Percentiles rank a stretch among this genome's conserved stretches.
Conservation (phyloP, 192 early-diverging fungal species). For the Entomortierella beljakovae region DNA sequence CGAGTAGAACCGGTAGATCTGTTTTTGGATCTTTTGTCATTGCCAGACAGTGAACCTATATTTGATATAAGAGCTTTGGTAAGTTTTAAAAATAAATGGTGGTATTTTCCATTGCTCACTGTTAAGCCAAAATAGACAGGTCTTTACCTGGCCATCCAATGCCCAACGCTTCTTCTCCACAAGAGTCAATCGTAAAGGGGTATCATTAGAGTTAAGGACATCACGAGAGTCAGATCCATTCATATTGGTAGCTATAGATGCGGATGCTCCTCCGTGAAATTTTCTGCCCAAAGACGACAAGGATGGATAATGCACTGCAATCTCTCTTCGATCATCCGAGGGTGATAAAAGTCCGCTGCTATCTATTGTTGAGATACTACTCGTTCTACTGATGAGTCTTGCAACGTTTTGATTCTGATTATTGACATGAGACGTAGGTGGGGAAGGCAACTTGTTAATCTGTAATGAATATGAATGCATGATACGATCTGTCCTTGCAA, state of each 20-base stretch:
- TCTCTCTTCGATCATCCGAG: slow-evolving; percentile 31
- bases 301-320: slow-evolving; percentile 37
- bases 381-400: slow-evolving; percentile 36
- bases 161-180: slow-evolving; percentile 65
- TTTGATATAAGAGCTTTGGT: too few relatives aligned
- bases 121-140: neutral
- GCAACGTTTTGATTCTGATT: slow-evolving; percentile 28
- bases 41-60: slow-evolving; percentile 63
- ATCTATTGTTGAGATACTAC: slow-evolving; percentile 43
- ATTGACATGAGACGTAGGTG: slow-evolving; percentile 7
- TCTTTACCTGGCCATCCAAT: slow-evolving; percentile 64
- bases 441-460: slow-evolving; percentile 6
- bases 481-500: slow-evolving; percentile 68
- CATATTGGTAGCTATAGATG: neutral
- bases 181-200: slow-evolving; percentile 15
- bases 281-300: slow-evolving; percentile 16
- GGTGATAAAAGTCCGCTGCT: slow-evolving; percentile 48
- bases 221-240: slow-evolving; percentile 6
- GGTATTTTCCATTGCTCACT: neutral
- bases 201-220: neutral
- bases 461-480: slow-evolving; percentile 62
- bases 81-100: too few relatives aligned
- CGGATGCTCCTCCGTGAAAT: slow-evolving; percentile 5
- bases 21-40: slow-evolving; percentile 55
- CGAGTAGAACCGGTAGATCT: slow-evolving; percentile 57